Evolutionary conservation across 768 basidiomycete genomes (phyloP).

Genomic region (Kwoniella europaea): DNA sequence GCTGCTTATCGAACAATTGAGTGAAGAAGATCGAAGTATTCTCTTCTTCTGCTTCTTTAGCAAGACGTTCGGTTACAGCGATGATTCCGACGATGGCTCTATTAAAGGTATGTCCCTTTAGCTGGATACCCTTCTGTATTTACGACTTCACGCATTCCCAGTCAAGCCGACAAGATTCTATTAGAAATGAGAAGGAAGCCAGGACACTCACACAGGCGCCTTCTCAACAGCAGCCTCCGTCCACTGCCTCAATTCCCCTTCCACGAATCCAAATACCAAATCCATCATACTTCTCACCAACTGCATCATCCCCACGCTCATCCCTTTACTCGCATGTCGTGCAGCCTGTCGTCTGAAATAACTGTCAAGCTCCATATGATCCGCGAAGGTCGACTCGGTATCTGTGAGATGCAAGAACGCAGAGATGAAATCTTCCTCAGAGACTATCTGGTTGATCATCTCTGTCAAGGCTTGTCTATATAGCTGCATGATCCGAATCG

Average conservation of each 20-base stretch:
- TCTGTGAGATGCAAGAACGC: conserved; percentile 93
- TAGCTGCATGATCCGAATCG: conserved; percentile 62
- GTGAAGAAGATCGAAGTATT: conserved; percentile 73
- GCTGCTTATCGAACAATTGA: conserved; percentile 78
- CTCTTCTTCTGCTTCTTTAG: conserved; percentile 76
- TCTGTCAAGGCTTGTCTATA: conserved; percentile 72
- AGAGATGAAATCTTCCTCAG: conserved; percentile 84
- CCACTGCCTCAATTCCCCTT: conserved; percentile 80
- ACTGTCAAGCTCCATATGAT: conserved; percentile 89
- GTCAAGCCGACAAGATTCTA: too few species aligned
- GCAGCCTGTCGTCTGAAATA: conserved; percentile 94
- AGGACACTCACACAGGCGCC: conserved; percentile 71
- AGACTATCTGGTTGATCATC: conserved; percentile 74
- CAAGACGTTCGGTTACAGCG: conserved; percentile 75
- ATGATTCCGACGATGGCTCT: conserved; percentile 87
- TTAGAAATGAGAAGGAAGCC: too few species aligned
- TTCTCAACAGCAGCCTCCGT: conserved; percentile 75
- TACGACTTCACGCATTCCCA: too few species aligned
- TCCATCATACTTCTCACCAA: conserved; percentile 89
- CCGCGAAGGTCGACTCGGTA: conserved; percentile 85
- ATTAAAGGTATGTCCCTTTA: not conserved
- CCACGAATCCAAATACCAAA: conserved; percentile 90
- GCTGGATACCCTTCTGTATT: too few species aligned
- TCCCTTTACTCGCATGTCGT: conserved; percentile 64
- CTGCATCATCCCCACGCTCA: conserved; percentile 74